A percentile compares a stretch with the other conserved stretches of the same genome.
phyloP scores from a whole-genome alignment of 495 filamentous ascomycete species.

The Bacidia gigantensis region DNA sequence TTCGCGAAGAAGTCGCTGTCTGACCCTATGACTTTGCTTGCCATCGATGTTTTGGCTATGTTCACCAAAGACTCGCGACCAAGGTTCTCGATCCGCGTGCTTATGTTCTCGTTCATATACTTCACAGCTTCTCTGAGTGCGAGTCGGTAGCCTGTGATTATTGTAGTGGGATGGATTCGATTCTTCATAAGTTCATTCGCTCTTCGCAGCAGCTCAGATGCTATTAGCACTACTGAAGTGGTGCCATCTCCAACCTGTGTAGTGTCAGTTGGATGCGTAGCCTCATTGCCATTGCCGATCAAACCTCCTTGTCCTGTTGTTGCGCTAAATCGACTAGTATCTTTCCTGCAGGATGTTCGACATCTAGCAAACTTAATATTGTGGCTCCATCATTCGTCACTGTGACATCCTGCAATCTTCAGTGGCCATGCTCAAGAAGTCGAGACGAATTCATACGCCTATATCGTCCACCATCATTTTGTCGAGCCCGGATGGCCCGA shows the following conservation, averaged over 20 bases:
- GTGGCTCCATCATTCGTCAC: constrained; percentile 98
- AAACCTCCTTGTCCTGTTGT: constrained; percentile 92
- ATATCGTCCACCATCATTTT: constrained; percentile 99
- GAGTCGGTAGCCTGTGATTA: constrained; percentile 95
- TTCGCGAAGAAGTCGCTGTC: constrained; percentile 96
- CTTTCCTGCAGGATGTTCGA: constrained; percentile 96
- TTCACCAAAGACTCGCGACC: constrained; percentile 80
- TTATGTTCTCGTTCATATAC: constrained; percentile 97
- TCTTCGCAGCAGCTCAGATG: constrained; percentile 83
- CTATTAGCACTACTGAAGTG: constrained; percentile 94
- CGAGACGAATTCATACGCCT: constrained; percentile 45
- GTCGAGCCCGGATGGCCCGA: constrained; percentile 90
- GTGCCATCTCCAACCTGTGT: constrained; percentile 82
- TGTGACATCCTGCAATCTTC: constrained; percentile 67
- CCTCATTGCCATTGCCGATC: not conserved
- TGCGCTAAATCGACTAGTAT: constrained; percentile 96
- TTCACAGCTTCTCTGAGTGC: constrained; percentile 92
- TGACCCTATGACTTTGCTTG: constrained; percentile 92
- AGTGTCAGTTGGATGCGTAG: constrained; percentile 14
- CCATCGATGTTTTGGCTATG: constrained; percentile 99
- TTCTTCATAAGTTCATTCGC: constrained; percentile 99
- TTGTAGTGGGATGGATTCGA: constrained; percentile 98
- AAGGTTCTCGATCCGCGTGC: constrained; percentile 82
- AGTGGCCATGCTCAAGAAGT: constrained; percentile 17
- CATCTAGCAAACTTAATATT: constrained; percentile 84